Evolutionary conservation across 1,139 yeast genomes (phyloP).

Genomic region (Protomyces arabidopsidicola): DNA sequence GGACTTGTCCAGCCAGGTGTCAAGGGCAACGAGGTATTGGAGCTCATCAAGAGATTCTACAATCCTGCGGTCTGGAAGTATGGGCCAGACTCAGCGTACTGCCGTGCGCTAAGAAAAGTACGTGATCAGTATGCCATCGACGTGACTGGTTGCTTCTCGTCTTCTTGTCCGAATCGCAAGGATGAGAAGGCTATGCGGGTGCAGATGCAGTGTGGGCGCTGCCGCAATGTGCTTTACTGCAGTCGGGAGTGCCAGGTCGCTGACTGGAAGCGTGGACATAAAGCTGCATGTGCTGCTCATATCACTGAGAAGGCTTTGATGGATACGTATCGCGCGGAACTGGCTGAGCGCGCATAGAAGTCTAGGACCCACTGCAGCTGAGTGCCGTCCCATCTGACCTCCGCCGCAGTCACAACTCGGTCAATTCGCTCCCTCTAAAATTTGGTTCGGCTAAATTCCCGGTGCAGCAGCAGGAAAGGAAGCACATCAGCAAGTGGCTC

Average conservation of each 20-base stretch:
- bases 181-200: background rate
- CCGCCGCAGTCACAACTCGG: too few species aligned
- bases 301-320: background rate
- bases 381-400: too few species aligned
- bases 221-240: conserved; percentile 11
- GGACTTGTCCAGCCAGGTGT: conserved; percentile 1
- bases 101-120: conserved; percentile 1
- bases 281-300: background rate
- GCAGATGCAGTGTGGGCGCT: conserved; percentile 9
- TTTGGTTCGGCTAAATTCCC: too few species aligned
- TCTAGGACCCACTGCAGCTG: too few species aligned
- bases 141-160: too few species aligned
- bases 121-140: background rate
- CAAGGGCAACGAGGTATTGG: conserved; percentile 3
- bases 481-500: too few species aligned
- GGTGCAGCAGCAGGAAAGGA: too few species aligned
- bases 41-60: conserved; percentile 2
- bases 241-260: conserved; percentile 11
- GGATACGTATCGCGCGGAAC: background rate
- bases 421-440: too few species aligned
- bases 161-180: too few species aligned
- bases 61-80: background rate
- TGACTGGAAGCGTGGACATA: conserved; percentile 11
- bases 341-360: too few species aligned
- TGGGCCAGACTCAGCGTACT: conserved; percentile 18